A percentile compares a stretch with the other conserved stretches of the same genome.
Conservation (phyloP, 805 yeast species). For the Metschnikowia similis region DNA sequence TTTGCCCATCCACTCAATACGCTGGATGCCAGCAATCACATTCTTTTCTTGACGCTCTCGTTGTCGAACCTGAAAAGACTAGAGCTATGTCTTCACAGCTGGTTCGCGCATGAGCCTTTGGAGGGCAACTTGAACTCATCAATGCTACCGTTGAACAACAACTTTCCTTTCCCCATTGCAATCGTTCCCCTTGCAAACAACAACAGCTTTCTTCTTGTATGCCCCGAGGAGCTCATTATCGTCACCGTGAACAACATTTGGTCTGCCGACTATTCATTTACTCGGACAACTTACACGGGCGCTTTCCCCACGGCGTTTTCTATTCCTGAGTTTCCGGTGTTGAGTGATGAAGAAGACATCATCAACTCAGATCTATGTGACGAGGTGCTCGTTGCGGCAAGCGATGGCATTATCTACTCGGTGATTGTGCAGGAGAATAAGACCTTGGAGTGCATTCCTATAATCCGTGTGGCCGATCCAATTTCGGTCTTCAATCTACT, state of each 20-base stretch:
- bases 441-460: conserved; percentile 20
- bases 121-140: conserved; percentile 29
- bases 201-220: conserved; percentile 37
- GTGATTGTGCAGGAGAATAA: conserved; percentile 20
- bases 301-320: conserved; percentile 41
- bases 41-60: conserved; percentile 31
- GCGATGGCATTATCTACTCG: conserved; percentile 31
- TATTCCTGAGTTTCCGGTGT: conserved; percentile 22
- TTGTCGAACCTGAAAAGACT: conserved; percentile 36
- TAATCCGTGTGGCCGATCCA: conserved; percentile 33
- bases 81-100: conserved; percentile 34
- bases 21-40: conserved; percentile 22
- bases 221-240: conserved; percentile 28
- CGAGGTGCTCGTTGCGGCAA: conserved; percentile 32
- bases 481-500: conserved; percentile 25
- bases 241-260: conserved; percentile 43
- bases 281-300: conserved; percentile 16
- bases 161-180: conserved; percentile 41
- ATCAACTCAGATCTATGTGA: conserved; percentile 13
- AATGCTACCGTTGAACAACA: conserved; percentile 36
- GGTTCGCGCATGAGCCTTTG: conserved; percentile 37
- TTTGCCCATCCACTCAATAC: conserved; percentile 36
- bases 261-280: conserved; percentile 43
- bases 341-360: neutral
- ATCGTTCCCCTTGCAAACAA: conserved; percentile 35